Evolutionary conservation across 371 early-diverging fungal genomes (phyloP).

Genomic region (Actinomortierella wolfii): DNA sequence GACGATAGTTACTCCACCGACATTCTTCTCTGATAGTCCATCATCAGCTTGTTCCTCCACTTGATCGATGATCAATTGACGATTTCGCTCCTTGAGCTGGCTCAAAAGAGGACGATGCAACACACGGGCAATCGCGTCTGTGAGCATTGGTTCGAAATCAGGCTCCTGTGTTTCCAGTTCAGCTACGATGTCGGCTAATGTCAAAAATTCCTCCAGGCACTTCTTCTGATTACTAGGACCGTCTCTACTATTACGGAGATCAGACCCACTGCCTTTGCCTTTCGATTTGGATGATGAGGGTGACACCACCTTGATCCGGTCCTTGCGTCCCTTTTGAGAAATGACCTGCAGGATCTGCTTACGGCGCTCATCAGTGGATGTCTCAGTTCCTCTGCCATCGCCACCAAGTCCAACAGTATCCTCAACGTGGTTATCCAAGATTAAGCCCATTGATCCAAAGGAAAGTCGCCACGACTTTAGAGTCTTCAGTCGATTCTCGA

Average conservation of each 20-base stretch:
- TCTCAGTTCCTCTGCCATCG: too few relatives aligned
- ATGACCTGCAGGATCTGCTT: too few relatives aligned
- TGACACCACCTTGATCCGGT: neutral
- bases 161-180: slow-evolving; percentile 31
- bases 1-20: neutral
- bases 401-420: too few relatives aligned
- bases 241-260: neutral
- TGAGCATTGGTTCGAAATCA: slow-evolving; percentile 36
- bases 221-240: slow-evolving; percentile 5
- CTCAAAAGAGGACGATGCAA: slow-evolving; percentile 25
- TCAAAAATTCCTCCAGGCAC: slow-evolving; percentile 35
- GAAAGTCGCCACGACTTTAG: slow-evolving; percentile 36
- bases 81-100: slow-evolving; percentile 31
- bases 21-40: neutral
- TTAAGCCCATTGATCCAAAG: slow-evolving; percentile 7
- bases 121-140: slow-evolving; percentile 16
- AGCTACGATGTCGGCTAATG: slow-evolving; percentile 24
- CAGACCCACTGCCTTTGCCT: neutral
- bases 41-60: slow-evolving; percentile 11
- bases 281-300: neutral
- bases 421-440: too few relatives aligned
- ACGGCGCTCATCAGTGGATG: too few relatives aligned
- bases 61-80: slow-evolving; percentile 26
- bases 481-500: slow-evolving; percentile 22
- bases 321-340: neutral